These are phyloP conservation scores for Fusarium sp. DNA, from an alignment of 2,329 filamentous ascomycete genomes.

Conservation along the genomic window DNA sequence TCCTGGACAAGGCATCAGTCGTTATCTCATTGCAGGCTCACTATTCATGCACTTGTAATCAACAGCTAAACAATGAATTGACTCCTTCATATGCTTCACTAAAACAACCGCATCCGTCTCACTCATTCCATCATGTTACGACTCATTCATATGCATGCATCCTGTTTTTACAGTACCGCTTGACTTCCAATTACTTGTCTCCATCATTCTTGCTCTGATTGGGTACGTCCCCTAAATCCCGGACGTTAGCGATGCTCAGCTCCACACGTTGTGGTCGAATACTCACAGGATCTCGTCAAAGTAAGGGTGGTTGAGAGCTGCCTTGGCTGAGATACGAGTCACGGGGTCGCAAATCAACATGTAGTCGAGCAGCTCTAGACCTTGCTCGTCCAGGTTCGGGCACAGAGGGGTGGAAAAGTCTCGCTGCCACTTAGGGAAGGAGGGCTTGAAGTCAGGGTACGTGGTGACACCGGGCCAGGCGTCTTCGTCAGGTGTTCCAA, in stretches of 20 bases:
- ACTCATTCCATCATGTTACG: not conserved
- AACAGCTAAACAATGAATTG: not conserved
- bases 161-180: constrained; percentile 5
- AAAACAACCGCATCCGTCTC: not conserved
- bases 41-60: not conserved
- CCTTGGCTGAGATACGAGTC: constrained; percentile 87
- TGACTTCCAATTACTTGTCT: not conserved
- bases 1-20: not conserved
- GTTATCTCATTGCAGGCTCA: not conserved
- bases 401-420: constrained; percentile 75
- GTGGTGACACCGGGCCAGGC: constrained; percentile 91
- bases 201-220: not conserved
- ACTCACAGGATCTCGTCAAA: constrained; percentile 62
- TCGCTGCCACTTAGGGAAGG: constrained; percentile 90
- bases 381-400: constrained; percentile 76
- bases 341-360: constrained; percentile 91
- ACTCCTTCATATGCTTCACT: constrained; percentile 5
- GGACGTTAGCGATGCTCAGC: not conserved
- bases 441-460: constrained; percentile 92
- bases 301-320: constrained; percentile 85
- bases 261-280: fast-evolving
- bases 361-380: constrained; percentile 74
- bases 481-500: constrained; percentile 85
- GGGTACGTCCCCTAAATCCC: constrained; percentile 3
- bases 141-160: not conserved